Conservation (phyloP, 2,329 filamentous ascomycete genomes). For the Pseudopyrenochaeta lycopersici region DNA sequence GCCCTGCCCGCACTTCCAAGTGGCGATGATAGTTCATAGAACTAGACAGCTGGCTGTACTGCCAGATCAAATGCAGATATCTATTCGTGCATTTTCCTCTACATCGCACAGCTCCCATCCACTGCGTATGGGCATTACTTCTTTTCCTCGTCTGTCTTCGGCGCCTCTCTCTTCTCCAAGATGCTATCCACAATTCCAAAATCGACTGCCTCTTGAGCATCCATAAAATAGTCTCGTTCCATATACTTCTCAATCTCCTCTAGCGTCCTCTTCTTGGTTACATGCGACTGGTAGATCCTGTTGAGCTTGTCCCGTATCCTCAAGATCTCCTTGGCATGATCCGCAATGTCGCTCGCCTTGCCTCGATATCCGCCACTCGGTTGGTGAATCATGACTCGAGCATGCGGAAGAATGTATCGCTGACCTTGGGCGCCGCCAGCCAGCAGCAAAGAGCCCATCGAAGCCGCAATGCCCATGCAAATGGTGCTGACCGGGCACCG, state of each 20-base stretch:
- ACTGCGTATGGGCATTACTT: neutral
- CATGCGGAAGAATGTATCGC: constrained; percentile 90
- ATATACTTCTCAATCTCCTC: constrained; percentile 92
- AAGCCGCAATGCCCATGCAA: constrained; percentile 92
- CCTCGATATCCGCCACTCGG: constrained; percentile 79
- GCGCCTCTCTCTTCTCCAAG: constrained; percentile 68
- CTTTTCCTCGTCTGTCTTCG: constrained; percentile 48
- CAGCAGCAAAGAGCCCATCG: constrained; percentile 90
- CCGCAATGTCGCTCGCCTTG: constrained; percentile 83
- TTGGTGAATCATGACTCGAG: constrained; percentile 96
- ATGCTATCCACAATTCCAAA: constrained; percentile 94
- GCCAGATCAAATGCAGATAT: too few species aligned
- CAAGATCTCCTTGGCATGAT: constrained; percentile 97
- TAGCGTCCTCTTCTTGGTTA: constrained; percentile 79
- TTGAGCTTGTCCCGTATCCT: constrained; percentile 86
- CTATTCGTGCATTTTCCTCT: too few species aligned
- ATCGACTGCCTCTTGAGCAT: constrained; percentile 85
- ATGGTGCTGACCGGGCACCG: constrained; percentile 92
- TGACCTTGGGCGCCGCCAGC: constrained; percentile 86
- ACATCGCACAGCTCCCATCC: neutral
- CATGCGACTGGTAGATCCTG: constrained; percentile 84
- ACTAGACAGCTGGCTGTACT: too few species aligned
- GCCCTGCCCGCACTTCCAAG: too few species aligned
- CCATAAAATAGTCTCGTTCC: constrained; percentile 96
- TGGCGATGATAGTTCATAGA: too few species aligned